Evolutionary conservation across 2,329 filamentous ascomycete species (phyloP).

Genomic region (Bipolaris cookei): DNA sequence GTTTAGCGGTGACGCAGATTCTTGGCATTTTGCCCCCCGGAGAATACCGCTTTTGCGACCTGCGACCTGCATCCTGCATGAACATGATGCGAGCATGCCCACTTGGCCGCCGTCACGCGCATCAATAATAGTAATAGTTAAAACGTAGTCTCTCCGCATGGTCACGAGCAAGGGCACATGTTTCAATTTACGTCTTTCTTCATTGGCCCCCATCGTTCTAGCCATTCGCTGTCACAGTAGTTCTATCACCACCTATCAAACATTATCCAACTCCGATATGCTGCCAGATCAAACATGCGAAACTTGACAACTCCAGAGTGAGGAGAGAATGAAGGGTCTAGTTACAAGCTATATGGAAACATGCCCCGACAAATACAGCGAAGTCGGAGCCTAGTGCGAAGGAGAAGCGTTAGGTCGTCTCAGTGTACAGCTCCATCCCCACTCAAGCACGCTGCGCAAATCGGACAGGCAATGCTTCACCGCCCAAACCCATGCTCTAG

Average conservation of each 20-base stretch:
- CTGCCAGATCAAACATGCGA: constrained; percentile 16
- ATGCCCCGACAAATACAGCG: constrained; percentile 7
- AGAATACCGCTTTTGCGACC: constrained; percentile 1
- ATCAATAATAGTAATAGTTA: neutral
- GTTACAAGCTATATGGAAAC: constrained; percentile 18
- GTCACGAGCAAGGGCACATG: neutral
- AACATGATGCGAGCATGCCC: constrained; percentile 14
- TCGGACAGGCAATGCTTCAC: constrained; percentile 26
- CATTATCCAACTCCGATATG: constrained; percentile 22
- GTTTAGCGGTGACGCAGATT: constrained; percentile 31
- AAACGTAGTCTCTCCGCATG: neutral
- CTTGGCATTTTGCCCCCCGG: constrained; percentile 27
- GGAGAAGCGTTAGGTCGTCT: constrained; percentile 30
- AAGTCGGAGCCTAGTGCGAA: constrained; percentile 11
- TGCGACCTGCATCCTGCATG: constrained; percentile 6
- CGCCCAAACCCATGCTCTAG: constrained; percentile 35
- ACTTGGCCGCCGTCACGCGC: neutral
- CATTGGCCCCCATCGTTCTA: constrained; percentile 31
- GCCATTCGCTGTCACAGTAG: constrained; percentile 19
- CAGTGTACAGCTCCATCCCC: constrained; percentile 38
- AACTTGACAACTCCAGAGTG: constrained; percentile 10
- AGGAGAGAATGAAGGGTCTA: constrained; percentile 7
- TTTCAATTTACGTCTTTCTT: constrained; percentile 35
- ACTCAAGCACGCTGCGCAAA: constrained; percentile 33
- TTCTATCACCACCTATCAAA: constrained; percentile 16